Percentiles rank a stretch among this genome's conserved stretches.
phyloP scores from a whole-genome alignment of 2,329 filamentous ascomycete species.

The Rutstroemia sp. region DNA sequence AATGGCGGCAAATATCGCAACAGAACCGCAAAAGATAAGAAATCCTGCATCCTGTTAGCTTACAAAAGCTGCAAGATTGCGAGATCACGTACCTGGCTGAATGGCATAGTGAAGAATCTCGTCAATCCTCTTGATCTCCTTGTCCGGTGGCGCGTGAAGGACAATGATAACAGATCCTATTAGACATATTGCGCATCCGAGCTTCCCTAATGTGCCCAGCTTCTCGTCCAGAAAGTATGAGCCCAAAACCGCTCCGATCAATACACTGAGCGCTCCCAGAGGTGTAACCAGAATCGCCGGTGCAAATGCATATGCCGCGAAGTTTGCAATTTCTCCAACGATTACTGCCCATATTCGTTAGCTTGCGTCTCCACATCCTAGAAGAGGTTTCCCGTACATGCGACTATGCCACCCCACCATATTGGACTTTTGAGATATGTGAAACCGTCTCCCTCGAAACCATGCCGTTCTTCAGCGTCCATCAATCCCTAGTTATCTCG shows the following conservation, averaged over 20 bases:
- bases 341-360: constrained; percentile 55
- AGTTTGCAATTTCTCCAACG: constrained; percentile 91
- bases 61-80: not conserved
- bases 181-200: constrained; percentile 92
- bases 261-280: constrained; percentile 83
- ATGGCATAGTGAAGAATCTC: constrained; percentile 87
- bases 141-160: constrained; percentile 89
- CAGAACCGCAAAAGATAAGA: constrained; percentile 73
- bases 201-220: constrained; percentile 81
- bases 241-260: constrained; percentile 90
- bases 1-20: constrained; percentile 75
- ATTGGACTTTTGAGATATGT: constrained; percentile 89
- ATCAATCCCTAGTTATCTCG: constrained; percentile 62
- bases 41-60: constrained; percentile 50
- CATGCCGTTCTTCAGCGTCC: constrained; percentile 83
- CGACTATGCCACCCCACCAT: constrained; percentile 94
- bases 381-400: constrained; percentile 53
- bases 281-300: constrained; percentile 98
- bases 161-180: constrained; percentile 97
- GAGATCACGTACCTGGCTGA: constrained; percentile 62
- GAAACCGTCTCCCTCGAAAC: constrained; percentile 94
- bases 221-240: constrained; percentile 91
- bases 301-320: constrained; percentile 95
- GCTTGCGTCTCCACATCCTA: constrained; percentile 15
- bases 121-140: constrained; percentile 85